Evolutionary conservation across 2,329 filamentous ascomycete genomes (phyloP).

Genomic region (Alternaria burnsii): DNA sequence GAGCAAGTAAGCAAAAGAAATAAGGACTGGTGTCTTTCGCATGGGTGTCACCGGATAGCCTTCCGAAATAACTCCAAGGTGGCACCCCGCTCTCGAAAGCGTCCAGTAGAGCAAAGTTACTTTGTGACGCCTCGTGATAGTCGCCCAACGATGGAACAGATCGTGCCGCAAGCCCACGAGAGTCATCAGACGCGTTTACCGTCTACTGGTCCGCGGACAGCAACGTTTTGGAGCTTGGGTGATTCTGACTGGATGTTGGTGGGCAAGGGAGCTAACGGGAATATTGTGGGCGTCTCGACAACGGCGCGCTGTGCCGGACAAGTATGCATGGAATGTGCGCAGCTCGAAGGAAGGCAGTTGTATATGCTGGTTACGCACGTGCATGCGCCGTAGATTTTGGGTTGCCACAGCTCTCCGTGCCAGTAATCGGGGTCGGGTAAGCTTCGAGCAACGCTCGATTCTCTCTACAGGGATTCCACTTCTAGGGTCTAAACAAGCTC

Average conservation of each 20-base stretch:
- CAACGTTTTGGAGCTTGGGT: constrained; percentile 2
- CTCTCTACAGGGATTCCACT: background rate
- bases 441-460: constrained; percentile 3
- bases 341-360: constrained; percentile 4
- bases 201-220: constrained; percentile 4
- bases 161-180: constrained; percentile 26
- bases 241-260: background rate
- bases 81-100: constrained; percentile 20
- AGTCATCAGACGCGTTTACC: constrained; percentile 9
- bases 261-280: constrained; percentile 10
- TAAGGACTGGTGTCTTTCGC: constrained; percentile 23
- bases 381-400: background rate
- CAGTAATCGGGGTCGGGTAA: background rate
- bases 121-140: constrained; percentile 24
- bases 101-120: constrained; percentile 24
- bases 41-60: constrained; percentile 29
- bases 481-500: background rate
- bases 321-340: constrained; percentile 4
- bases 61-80: constrained; percentile 19
- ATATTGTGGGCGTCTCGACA: constrained; percentile 9
- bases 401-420: background rate
- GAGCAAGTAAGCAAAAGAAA: constrained; percentile 26
- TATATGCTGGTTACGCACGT: background rate
- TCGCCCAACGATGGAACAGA: constrained; percentile 19
- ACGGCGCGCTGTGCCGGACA: constrained; percentile 15